Base-by-base conservation (phyloP, 176 grass and related monocot species). In the Hyparrhenia diplandra region DNA sequence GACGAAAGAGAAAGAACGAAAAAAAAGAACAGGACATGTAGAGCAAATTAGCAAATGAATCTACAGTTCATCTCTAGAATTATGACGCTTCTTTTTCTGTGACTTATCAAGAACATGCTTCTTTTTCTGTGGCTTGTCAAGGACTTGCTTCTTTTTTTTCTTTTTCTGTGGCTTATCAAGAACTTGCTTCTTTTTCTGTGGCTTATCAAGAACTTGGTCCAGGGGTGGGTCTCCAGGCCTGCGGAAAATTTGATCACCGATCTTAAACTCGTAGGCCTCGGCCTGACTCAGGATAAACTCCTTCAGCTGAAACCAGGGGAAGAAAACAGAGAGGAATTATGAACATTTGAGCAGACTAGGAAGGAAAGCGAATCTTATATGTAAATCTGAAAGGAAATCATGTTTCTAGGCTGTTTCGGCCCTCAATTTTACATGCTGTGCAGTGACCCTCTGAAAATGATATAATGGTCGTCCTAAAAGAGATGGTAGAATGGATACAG, bases 221-320 rank as follows among this genome's bases (percentile, higher is more conserved):
- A 95, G 76, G 12, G 95, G 83, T 17, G 90, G 96, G 88, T 98
- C 96, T 63, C 96, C 90, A 10, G 86, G 86, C 66, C 92, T 89
- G 83, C 92, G 85, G 68, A 91, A 93, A 41, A 85, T 12, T 52
- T 91, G 81, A 72, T 93, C 79, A 3, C 96, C 86, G 13, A 98
- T 86, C 88, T 95, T 98, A 13, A 93, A 71, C 85, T 98, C 96
- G 64, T 98, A 98, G 0, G 92, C 96, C 65, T 98, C 92, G 5
- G 64, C 30, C 46, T 98, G 92, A 35, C 82, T 85, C 76, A 98
- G 46, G 31, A 98, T 77, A 64, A 98, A 98, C 45, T 93, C 95
- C 55, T 93, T 93, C 84, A 98, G 25, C 95, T 98, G 75, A 21
- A 57, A 58, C 30, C 67, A 67, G 36, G 12, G 23, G 10, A 6